These are phyloP conservation scores for Pulchroboletus neoregius DNA, from an alignment of 1,284 basidiomycete genomes.

Conservation along the genomic window DNA sequence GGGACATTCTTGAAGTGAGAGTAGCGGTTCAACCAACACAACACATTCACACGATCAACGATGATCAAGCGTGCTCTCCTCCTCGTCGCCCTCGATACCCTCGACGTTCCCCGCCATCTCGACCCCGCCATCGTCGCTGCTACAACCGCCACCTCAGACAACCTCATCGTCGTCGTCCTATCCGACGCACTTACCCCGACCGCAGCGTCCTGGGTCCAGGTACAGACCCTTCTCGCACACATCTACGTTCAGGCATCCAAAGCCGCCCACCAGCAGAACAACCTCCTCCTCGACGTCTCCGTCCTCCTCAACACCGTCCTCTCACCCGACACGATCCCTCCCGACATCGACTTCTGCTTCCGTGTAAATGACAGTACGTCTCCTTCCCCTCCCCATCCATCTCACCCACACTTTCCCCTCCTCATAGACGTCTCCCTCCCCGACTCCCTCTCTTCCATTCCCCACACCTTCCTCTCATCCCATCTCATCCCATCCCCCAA, in stretches of 20 bases:
- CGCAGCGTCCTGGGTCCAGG: constrained; percentile 47
- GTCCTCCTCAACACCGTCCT: constrained; percentile 55
- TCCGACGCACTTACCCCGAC: constrained; percentile 48
- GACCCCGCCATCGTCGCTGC: constrained; percentile 49
- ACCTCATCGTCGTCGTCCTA: constrained; percentile 61
- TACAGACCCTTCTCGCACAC: constrained; percentile 66
- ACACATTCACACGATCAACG: constrained; percentile 22
- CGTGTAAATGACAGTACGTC: constrained; percentile 47
- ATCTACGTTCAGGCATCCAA: constrained; percentile 72
- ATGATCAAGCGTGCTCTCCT: constrained; percentile 38
- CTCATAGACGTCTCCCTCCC: constrained; percentile 23
- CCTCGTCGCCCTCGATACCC: constrained; percentile 47
- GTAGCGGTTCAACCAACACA: too few species aligned
- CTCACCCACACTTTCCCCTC: background rate
- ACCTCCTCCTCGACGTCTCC: constrained; percentile 65
- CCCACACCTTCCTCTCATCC: constrained; percentile 35
- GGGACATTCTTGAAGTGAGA: background rate
- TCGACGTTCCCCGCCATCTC: constrained; percentile 52
- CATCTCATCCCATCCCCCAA: background rate
- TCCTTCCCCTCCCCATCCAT: background rate
- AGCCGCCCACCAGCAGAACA: constrained; percentile 60
- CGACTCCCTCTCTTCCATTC: constrained; percentile 20
- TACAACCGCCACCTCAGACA: constrained; percentile 40
- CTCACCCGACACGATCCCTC: constrained; percentile 39
- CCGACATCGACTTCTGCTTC: constrained; percentile 45